Conservation (phyloP, 306 rosid species). For the Glycine soja region DNA sequence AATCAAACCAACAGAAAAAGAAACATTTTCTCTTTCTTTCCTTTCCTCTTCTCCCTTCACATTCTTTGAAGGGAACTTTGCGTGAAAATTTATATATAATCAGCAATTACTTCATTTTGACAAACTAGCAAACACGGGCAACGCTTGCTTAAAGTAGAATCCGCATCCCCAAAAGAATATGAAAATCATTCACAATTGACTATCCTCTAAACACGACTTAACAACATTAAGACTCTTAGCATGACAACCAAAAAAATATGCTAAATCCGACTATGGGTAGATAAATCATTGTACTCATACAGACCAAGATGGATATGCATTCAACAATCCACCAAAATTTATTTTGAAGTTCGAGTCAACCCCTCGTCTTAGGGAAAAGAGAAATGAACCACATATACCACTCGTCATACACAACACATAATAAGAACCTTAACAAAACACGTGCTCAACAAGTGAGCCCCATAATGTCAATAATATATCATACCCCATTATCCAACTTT, state of each 20-base stretch:
- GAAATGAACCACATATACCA: constrained; percentile 25
- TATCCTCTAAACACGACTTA: background rate
- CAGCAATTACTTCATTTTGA: no score
- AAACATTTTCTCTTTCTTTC: no score
- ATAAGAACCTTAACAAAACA: constrained; percentile 47
- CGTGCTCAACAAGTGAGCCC: constrained; percentile 44
- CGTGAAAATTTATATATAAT: no score
- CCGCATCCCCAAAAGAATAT: background rate
- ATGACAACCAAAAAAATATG: background rate
- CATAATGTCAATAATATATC: constrained; percentile 36
- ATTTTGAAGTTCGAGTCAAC: constrained; percentile 47
- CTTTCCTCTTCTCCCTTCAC: no score
- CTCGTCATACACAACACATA: constrained; percentile 32
- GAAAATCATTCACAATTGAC: background rate
- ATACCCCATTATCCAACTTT: constrained; percentile 53
- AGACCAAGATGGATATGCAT: constrained; percentile 40
- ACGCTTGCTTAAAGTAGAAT: background rate
- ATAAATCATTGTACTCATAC: constrained; percentile 26
- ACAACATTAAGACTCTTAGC: background rate
- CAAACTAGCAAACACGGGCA: background rate
- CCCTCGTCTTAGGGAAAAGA: constrained; percentile 42
- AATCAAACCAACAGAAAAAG: no score
- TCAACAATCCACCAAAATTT: constrained; percentile 42
- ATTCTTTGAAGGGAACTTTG: no score
- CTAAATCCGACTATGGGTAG: background rate